phyloP scores from a whole-genome alignment of 768 basidiomycete species.

The Serpula lacrymans region DNA sequence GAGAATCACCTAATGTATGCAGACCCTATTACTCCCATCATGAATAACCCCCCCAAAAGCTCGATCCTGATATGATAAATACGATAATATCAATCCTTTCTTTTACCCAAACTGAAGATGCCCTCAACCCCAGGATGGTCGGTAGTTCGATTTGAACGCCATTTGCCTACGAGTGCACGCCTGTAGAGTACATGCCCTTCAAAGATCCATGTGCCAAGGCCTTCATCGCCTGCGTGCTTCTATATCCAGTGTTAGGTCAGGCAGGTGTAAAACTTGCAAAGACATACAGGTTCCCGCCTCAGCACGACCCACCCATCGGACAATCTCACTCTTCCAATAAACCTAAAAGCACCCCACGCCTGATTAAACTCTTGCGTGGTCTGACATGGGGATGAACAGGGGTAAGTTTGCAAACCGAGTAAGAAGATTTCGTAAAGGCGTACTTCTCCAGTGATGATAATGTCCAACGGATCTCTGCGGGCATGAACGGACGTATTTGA shows the following conservation, averaged over 20 bases:
- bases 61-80: not conserved
- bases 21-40: no score
- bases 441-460: slow-evolving; percentile 34
- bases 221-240: slow-evolving; percentile 38
- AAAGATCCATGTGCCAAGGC: slow-evolving; percentile 52
- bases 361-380: slow-evolving; percentile 51
- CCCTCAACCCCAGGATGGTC: slow-evolving; percentile 40
- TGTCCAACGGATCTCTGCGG: slow-evolving; percentile 27
- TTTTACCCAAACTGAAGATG: slow-evolving; percentile 57
- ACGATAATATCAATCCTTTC: slow-evolving; percentile 12
- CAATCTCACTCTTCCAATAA: slow-evolving; percentile 52
- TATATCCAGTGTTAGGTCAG: slow-evolving; percentile 17
- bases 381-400: slow-evolving; percentile 29
- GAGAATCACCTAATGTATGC: no score
- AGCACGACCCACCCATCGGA: slow-evolving; percentile 59
- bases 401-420: slow-evolving; percentile 1
- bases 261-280: slow-evolving; percentile 9
- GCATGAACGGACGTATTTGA: slow-evolving; percentile 24
- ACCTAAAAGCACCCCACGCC: slow-evolving; percentile 66
- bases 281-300: slow-evolving; percentile 57
- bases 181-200: slow-evolving; percentile 51
- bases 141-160: slow-evolving; percentile 37
- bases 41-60: not conserved
- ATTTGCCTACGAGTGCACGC: slow-evolving; percentile 50
- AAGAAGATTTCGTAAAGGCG: slow-evolving; percentile 6